Conservation (phyloP, 306 rosid species). For the Inga laurina region DNA sequence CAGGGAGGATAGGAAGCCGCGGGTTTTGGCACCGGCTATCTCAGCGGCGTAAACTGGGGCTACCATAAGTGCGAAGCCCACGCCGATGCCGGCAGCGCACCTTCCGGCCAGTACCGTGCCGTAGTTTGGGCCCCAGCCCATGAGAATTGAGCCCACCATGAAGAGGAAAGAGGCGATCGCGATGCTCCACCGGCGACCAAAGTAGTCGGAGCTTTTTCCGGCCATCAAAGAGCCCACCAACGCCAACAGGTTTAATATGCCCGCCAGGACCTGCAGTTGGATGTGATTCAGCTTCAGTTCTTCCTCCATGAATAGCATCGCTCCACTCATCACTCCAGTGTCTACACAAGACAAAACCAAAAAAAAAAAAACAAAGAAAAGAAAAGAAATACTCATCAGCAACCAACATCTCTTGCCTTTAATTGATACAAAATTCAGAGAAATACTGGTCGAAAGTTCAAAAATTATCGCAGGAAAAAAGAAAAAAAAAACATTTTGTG, state of each 20-base stretch:
- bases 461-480: too few species aligned
- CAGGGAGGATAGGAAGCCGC: conserved; percentile 67
- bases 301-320: conserved; percentile 77
- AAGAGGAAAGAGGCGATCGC: conserved; percentile 53
- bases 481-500: too few species aligned
- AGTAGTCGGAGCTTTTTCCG: conserved; percentile 69
- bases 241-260: conserved; percentile 74
- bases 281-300: conserved; percentile 63
- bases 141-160: conserved; percentile 62
- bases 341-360: neutral
- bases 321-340: conserved; percentile 96
- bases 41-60: conserved; percentile 91
- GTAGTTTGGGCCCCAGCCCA: conserved; percentile 82
- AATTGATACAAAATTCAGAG: neutral
- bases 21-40: conserved; percentile 57
- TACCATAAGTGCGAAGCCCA: conserved; percentile 82
- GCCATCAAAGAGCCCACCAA: conserved; percentile 64
- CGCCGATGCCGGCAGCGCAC: conserved; percentile 75
- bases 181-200: conserved; percentile 87
- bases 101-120: conserved; percentile 61
- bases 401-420: neutral
- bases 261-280: conserved; percentile 70
- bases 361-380: too few species aligned
- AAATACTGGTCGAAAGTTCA: too few species aligned
- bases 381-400: neutral